Evolutionary conservation across 257 asterid genomes (phyloP).

Genomic region (Penstemon barbatus): DNA sequence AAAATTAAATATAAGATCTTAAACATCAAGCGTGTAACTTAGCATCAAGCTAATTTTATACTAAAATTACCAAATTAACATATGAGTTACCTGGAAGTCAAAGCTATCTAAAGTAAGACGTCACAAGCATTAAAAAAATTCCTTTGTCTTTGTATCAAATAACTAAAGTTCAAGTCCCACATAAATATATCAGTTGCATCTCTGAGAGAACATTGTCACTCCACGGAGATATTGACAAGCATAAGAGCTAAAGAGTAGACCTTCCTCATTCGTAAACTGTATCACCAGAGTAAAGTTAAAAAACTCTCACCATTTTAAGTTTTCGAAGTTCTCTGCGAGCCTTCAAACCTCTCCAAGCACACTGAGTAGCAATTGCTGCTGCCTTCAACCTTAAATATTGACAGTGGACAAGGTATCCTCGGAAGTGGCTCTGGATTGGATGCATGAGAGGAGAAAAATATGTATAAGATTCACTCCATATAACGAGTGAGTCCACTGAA

Average conservation of each 20-base stretch:
- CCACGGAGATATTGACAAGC: slow-evolving; percentile 13
- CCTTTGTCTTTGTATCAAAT: slow-evolving; percentile 11
- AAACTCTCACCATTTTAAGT: slow-evolving; percentile 61
- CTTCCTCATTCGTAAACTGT: not conserved
- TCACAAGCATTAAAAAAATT: not conserved
- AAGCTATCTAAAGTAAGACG: not conserved
- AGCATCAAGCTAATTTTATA: not conserved
- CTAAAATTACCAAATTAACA: not conserved
- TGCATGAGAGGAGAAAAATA: not conserved
- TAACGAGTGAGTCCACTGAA: not conserved
- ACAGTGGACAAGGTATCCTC: slow-evolving; percentile 38
- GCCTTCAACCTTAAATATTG: slow-evolving; percentile 47
- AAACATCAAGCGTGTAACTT: not conserved
- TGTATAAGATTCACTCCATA: not conserved
- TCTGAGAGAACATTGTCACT: slow-evolving; percentile 4
- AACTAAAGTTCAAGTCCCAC: slow-evolving; percentile 12
- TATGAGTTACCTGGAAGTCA: not conserved
- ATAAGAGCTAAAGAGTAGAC: not conserved
- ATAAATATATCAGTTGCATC: not conserved
- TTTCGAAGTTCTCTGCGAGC: slow-evolving; percentile 57
- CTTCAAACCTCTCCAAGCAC: slow-evolving; percentile 59
- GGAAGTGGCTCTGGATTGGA: slow-evolving; percentile 47
- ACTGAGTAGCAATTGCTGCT: slow-evolving; percentile 58
- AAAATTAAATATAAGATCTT: not conserved
- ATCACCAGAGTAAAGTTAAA: slow-evolving; percentile 2